Evolutionary conservation across 2,329 filamentous ascomycete genomes (phyloP).

Genomic region (Botrytis byssoidea): DNA sequence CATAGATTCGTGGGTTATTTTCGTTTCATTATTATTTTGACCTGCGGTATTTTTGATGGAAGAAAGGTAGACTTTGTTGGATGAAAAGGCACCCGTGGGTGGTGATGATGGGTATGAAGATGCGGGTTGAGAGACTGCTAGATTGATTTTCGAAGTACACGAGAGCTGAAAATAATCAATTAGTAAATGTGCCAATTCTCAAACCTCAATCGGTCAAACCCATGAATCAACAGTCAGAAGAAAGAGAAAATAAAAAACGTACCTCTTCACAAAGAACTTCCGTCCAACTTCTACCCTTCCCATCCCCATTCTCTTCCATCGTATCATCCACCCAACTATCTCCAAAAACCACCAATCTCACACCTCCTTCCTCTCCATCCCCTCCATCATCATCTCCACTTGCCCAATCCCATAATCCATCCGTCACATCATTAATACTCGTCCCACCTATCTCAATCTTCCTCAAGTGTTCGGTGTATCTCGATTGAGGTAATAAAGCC

Average conservation of each 20-base stretch:
- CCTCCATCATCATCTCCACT: slow-evolving; percentile 18
- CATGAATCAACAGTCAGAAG: not conserved
- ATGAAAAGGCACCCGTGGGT: slow-evolving; percentile 33
- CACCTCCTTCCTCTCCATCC: slow-evolving; percentile 21
- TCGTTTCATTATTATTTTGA: not conserved
- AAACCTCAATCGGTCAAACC: not conserved
- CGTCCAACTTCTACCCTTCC: slow-evolving; percentile 33
- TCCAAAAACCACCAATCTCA: slow-evolving; percentile 37
- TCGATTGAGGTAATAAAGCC: slow-evolving; percentile 27
- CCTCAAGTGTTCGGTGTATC: slow-evolving; percentile 28
- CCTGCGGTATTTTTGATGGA: not conserved
- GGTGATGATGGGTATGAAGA: slow-evolving; percentile 26
- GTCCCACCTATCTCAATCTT: slow-evolving; percentile 28
- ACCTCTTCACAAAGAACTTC: slow-evolving; percentile 37
- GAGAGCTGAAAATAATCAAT: slow-evolving; percentile 29
- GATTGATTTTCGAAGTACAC: slow-evolving; percentile 35
- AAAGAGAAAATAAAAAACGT: slow-evolving; percentile 6
- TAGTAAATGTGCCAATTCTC: not conserved
- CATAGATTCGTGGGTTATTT: slow-evolving; percentile 4
- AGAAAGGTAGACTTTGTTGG: slow-evolving; percentile 29
- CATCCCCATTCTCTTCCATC: slow-evolving; percentile 22
- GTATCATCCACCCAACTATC: slow-evolving; percentile 37
- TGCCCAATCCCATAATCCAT: slow-evolving; percentile 30
- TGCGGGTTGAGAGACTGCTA: slow-evolving; percentile 33
- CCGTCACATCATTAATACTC: slow-evolving; percentile 25